A percentile compares a stretch with the other conserved stretches of the same genome.
These are phyloP conservation scores for Gossypium trilobum DNA, from an alignment of 441 rosid species.

Conservation along the genomic window DNA sequence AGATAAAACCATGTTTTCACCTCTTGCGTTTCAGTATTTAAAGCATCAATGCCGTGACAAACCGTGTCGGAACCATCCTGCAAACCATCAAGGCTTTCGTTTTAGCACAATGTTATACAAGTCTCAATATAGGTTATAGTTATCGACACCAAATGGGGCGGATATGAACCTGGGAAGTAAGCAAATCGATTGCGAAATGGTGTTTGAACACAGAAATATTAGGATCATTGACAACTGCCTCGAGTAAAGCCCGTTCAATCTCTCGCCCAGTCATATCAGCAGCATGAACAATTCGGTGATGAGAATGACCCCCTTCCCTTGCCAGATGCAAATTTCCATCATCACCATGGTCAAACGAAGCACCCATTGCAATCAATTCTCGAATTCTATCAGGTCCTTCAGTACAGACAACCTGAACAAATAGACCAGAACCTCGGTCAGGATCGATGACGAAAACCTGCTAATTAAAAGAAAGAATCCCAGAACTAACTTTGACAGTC, in stretches of 20 bases:
- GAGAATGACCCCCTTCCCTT: constrained; percentile 97
- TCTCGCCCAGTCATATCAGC: constrained; percentile 98
- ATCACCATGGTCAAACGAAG: constrained; percentile 83
- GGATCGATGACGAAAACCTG: not conserved
- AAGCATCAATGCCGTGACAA: constrained; percentile 85
- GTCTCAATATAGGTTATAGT: not conserved
- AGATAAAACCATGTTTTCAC: constrained; percentile 27
- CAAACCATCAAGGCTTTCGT: constrained; percentile 17
- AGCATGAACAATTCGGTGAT: constrained; percentile 84
- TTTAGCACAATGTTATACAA: constrained; percentile 5
- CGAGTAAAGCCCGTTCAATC: constrained; percentile 83
- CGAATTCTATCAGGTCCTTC: constrained; percentile 94
- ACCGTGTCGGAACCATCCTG: constrained; percentile 66
- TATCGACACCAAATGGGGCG: not conserved
- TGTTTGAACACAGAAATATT: constrained; percentile 70
- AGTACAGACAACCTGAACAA: constrained; percentile 71
- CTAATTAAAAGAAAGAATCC: constrained; percentile 4
- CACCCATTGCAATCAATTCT: constrained; percentile 86
- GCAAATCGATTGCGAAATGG: constrained; percentile 84
- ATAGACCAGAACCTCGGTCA: constrained; percentile 5
- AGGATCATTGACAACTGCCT: constrained; percentile 71
- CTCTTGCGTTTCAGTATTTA: constrained; percentile 73
- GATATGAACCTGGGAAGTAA: constrained; percentile 65
- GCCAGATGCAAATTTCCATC: constrained; percentile 94
- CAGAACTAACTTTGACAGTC: constrained; percentile 68